phyloP scores from a whole-genome alignment of 495 filamentous ascomycete species.

The Amphirosellinia nigrospora region DNA sequence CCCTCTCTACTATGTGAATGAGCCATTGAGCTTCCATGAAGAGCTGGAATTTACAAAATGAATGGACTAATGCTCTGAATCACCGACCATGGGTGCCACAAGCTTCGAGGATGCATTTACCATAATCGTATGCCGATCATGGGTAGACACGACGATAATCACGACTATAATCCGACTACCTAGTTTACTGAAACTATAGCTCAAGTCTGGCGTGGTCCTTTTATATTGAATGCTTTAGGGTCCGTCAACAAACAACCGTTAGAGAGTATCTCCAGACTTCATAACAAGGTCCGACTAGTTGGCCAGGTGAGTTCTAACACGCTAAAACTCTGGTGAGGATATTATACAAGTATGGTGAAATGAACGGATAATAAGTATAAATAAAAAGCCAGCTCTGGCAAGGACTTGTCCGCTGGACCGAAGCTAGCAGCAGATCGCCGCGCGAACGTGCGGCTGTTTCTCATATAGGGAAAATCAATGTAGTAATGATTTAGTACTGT shows the following conservation, averaged over 20 bases:
- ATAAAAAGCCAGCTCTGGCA: slow-evolving; percentile 2
- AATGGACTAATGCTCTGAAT: neutral
- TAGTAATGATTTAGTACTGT: neutral
- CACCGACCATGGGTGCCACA: neutral
- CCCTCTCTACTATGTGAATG: neutral
- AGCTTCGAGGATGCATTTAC: neutral
- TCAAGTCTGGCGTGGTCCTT: neutral
- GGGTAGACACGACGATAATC: neutral
- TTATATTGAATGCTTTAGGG: neutral
- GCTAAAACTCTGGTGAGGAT: too few species aligned
- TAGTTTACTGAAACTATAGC: neutral
- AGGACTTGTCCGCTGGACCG: slow-evolving; percentile 9
- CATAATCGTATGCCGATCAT: neutral
- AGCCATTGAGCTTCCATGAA: slow-evolving; percentile 2
- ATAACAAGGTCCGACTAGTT: neutral
- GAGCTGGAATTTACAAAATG: neutral
- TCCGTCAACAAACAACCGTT: neutral
- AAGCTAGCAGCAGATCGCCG: neutral
- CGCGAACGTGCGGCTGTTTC: neutral
- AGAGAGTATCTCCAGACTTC: neutral
- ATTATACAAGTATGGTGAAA: too few species aligned
- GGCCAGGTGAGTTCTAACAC: neutral
- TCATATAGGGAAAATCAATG: neutral
- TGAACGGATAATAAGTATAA: too few species aligned
- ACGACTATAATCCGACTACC: neutral